These are phyloP conservation scores for Oxyria digyna DNA, from an alignment of 148 eudicot genomes.

Conservation along the genomic window DNA sequence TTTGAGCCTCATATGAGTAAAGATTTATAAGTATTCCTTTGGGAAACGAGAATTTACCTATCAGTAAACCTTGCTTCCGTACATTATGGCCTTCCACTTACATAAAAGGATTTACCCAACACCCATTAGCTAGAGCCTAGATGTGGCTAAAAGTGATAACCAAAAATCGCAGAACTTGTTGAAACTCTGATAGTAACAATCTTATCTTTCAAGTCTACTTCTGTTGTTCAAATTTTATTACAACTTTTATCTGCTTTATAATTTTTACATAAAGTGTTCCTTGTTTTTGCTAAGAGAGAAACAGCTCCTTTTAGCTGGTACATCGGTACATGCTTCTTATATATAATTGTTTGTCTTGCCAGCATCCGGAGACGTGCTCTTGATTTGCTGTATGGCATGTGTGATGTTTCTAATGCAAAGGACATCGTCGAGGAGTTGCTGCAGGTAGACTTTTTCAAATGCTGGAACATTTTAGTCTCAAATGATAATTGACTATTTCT, in stretches of 20 bases:
- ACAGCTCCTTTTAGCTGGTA: not conserved
- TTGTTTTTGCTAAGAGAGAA: not conserved
- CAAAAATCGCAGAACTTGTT: not conserved
- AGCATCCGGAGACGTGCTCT: slow-evolving; percentile 99
- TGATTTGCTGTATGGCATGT: slow-evolving; percentile 98
- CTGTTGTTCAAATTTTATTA: no score
- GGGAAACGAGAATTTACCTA: not conserved
- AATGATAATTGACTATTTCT: not conserved
- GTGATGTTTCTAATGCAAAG: slow-evolving; percentile 97
- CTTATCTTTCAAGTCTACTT: not conserved
- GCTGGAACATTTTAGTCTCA: not conserved
- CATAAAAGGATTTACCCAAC: not conserved
- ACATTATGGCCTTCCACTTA: not conserved
- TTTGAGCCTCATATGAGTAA: not conserved
- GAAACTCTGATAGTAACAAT: not conserved
- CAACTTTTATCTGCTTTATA: no score
- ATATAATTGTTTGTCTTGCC: slow-evolving; percentile 14
- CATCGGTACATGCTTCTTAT: not conserved
- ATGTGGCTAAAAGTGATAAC: not conserved
- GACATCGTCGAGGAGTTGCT: slow-evolving; percentile 95
- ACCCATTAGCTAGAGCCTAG: not conserved
- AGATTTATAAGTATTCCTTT: not conserved
- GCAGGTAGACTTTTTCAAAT: slow-evolving; percentile 39
- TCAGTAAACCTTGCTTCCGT: not conserved
- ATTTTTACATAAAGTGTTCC: not conserved